Base-by-base conservation (phyloP, 768 basidiomycete genomes). In the Kwoniella botswanensis region DNA sequence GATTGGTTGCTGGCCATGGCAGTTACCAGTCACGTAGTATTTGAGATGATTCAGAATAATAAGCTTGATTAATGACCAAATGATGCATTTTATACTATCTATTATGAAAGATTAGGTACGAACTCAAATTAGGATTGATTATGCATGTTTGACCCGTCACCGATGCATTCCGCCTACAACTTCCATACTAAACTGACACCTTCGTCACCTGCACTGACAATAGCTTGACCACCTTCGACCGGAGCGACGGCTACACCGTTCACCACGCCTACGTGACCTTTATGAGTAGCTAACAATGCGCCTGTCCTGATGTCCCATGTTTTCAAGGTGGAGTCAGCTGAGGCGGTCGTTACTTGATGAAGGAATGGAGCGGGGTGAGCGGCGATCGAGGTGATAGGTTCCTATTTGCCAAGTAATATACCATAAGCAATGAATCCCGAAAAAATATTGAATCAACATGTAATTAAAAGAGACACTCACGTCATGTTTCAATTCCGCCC, bases 271-370 rank as follows among this genome's bases (percentile, higher is more conserved):
- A 86, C 87, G 76, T 98, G 95, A 1, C 95, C 96, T 24, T 87
- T 89, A 81, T 98, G 92, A 61, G 90, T 90, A 41, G 89, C 89
- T 29, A 96, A 69, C 22, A 95, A 86, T 2, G 87, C 84, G 0
- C 96, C 95, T 2, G 90, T 92, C 56, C 94, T 89, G 13, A 90
- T 90, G 82, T 99, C 96, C 96, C 95, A 98, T 13, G 94, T 95
- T 70, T 88, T 90, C 65, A 98, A 86, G 1, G 90, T 91, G 68
- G 87, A 89, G 84, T 99, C 97, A 1, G 92, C 92, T 10, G 93
- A 96, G 0, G 88, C 92, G 12, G 94, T 92, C 18, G 95, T 88
- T 29, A 99, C 83, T 26, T 96, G 85, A 78, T 95, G 88, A 1
- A 88, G 85, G 76, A 90, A 89, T 3, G 93, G 91, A 26, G 88